Conservation (phyloP, 140 eudicot genomes). For the Stevia rebaudiana region DNA sequence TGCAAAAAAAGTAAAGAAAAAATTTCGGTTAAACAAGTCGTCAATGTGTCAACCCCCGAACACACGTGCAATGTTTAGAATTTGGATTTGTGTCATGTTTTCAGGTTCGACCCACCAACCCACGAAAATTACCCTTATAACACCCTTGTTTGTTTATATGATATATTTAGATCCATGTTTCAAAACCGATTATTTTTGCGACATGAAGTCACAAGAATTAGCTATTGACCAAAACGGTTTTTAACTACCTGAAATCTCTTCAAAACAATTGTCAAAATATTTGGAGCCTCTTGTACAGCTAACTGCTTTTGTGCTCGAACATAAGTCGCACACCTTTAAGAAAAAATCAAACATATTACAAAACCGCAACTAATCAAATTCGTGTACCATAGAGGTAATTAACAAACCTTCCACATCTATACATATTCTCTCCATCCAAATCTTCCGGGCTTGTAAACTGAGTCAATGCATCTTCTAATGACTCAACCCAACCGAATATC, state of each 20-base stretch:
- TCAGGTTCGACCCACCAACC: neutral
- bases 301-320: constrained; percentile 81
- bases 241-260: constrained; percentile 82
- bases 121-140: neutral
- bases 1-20: too few species aligned
- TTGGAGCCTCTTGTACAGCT: constrained; percentile 85
- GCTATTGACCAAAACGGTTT: neutral
- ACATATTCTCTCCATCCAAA: constrained; percentile 93
- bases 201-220: neutral
- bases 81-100: too few species aligned
- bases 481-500: constrained; percentile 85
- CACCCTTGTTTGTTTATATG: neutral
- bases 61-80: too few species aligned
- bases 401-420: constrained; percentile 77
- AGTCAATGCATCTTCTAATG: constrained; percentile 76
- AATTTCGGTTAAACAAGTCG: too few species aligned
- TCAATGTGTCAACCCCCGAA: too few species aligned
- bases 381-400: neutral
- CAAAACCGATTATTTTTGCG: neutral
- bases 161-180: neutral
- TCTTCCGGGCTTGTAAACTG: constrained; percentile 83
- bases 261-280: constrained; percentile 72
- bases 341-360: neutral
- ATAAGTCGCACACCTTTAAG: constrained; percentile 63
- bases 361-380: neutral